Base-by-base conservation (phyloP, 176 grass and related monocot genomes). In the Avena eriantha region DNA sequence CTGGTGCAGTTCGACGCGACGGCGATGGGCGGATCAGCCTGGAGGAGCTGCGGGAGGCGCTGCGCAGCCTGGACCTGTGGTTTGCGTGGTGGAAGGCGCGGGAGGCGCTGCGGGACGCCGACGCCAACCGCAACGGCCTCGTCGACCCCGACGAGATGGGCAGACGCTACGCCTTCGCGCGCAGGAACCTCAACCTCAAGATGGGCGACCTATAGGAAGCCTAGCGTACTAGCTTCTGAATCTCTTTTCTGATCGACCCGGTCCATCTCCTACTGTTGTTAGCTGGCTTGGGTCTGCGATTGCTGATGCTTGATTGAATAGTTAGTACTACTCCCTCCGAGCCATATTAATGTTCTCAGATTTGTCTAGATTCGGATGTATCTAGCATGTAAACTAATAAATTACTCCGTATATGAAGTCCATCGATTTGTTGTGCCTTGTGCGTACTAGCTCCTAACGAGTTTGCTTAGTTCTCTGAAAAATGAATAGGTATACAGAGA, bases 11-110 rank as follows among this genome's bases (percentile, higher is more conserved):
- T 95, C 80, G 93, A 95, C 73, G 80, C 17, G 39, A 93, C 86
- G 76, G 83, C 61, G 89, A 93, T 78, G 93, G 91, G 17, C 29
- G 81, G 75, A 91, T 95, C 82, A 87, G 88, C 80, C n/a, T 66
- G 81, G 91, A 95, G 57, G 93, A 95, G 86, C 86, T 95, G 83
- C 83, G 84, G 64, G 86, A 50, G 24, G 88, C 91, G 76, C 81
- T 93, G 73, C 88, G 82, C 76, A 95, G 93, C 80, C 68, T 95
- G 34, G 74, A 95, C 70, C 61, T 88, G 48, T 95, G 93, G 93
- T 95, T 95, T 78, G 86, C 86, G 19, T 85, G 93, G 91, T 93
- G 93, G 93, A 92, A 95, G 83, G 93, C 93, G 39, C 39, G 91
- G 76, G 85, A 69, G 54, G 93, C 88, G 16, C 56, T 93, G 80